phyloP scores from a whole-genome alignment of 2,329 filamentous ascomycete genomes.

The Exophiala calicioides region DNA sequence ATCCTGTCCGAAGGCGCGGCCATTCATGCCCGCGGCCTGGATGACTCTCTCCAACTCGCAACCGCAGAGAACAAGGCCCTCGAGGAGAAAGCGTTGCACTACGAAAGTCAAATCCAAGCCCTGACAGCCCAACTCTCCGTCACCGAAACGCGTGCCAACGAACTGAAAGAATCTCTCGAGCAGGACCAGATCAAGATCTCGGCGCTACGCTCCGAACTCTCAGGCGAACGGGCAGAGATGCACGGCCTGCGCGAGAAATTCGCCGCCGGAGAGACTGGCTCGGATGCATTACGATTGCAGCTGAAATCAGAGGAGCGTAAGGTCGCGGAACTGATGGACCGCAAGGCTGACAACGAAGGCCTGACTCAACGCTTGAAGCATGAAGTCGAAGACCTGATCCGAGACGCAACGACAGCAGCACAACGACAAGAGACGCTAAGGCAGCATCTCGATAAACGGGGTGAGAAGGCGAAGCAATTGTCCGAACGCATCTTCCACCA shows the following conservation, averaged over 20 bases:
- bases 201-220: conserved; percentile 54
- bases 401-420: conserved; percentile 47
- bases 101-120: conserved; percentile 60
- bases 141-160: conserved; percentile 54
- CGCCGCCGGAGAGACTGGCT: conserved; percentile 79
- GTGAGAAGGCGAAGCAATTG: conserved; percentile 74
- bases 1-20: conserved; percentile 60
- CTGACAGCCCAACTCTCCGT: conserved; percentile 52
- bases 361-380: conserved; percentile 74
- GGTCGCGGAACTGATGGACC: conserved; percentile 65
- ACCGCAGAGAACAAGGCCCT: conserved; percentile 65
- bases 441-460: conserved; percentile 67
- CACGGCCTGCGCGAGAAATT: conserved; percentile 69
- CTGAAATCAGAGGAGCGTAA: conserved; percentile 75
- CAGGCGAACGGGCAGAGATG: conserved; percentile 69
- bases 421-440: conserved; percentile 40
- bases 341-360: conserved; percentile 74
- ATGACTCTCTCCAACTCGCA: conserved; percentile 61
- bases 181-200: conserved; percentile 50
- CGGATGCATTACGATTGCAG: conserved; percentile 72
- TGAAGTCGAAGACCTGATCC: conserved; percentile 68
- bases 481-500: conserved; percentile 81
- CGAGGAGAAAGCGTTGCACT: conserved; percentile 55
- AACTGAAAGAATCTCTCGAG: conserved; percentile 57
- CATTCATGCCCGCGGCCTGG: conserved; percentile 60